Evolutionary conservation across 2,329 filamentous ascomycete species (phyloP).

Genomic region (Samsoniella hepiali): DNA sequence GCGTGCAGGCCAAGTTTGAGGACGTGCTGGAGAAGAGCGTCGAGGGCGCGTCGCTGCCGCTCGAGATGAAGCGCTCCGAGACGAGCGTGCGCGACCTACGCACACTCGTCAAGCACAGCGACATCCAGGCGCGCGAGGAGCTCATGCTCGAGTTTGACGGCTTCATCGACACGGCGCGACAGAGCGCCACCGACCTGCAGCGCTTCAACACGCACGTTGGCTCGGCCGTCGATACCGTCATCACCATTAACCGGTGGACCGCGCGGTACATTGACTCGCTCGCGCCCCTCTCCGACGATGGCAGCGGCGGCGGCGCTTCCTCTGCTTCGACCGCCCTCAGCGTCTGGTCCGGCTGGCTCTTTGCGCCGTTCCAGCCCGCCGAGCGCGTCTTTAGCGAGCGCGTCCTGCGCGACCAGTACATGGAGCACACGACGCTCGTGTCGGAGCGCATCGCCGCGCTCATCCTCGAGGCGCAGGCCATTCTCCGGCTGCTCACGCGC

Average conservation of each 20-base stretch:
- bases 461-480: conserved; percentile 66
- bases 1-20: conserved; percentile 72
- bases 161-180: conserved; percentile 67
- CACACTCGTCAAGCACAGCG: conserved; percentile 67
- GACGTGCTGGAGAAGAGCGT: conserved; percentile 67
- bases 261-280: conserved; percentile 64
- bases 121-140: conserved; percentile 64
- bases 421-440: conserved; percentile 67
- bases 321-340: conserved; percentile 35
- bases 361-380: conserved; percentile 61
- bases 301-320: conserved; percentile 29
- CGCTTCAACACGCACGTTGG: conserved; percentile 76
- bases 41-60: conserved; percentile 63
- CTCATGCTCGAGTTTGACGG: conserved; percentile 72
- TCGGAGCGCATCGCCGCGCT: conserved; percentile 66
- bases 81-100: conserved; percentile 70
- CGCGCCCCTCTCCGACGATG: conserved; percentile 29
- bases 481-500: conserved; percentile 62
- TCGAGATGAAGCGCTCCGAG: conserved; percentile 78
- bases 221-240: conserved; percentile 68
- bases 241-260: conserved; percentile 74
- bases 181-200: conserved; percentile 64
- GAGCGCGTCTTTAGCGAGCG: conserved; percentile 49
- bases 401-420: conserved; percentile 68
- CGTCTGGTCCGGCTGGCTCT: conserved; percentile 43